Base-by-base conservation (phyloP, 306 rosid genomes). In the Rosa chinensis region DNA sequence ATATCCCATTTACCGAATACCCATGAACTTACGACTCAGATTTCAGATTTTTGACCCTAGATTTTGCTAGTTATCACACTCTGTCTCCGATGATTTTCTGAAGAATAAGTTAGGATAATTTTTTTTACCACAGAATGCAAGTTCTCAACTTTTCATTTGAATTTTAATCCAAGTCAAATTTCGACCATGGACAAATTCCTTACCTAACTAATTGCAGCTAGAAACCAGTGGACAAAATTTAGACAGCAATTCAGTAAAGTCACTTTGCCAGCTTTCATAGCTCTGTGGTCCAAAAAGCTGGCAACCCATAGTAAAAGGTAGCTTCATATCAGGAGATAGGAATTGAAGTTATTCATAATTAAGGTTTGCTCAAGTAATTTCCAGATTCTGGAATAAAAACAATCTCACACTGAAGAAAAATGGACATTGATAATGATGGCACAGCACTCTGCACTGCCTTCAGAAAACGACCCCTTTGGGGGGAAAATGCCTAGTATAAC, bases 261-360 rank as follows among this genome's bases (percentile, higher is more conserved):
- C 32, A 55, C 7, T 74, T 67, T 43, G 49, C 42, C 20, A 75
- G 47, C 14, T 47, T 44, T 58, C 47, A 17, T 16, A 47, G 56
- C 48, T 66, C 45, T 14, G 77, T 47, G 72, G 69, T 68, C 79
- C 79, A n/a, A 62, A 55, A 48, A 39, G 53, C 35, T 16, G 40
- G 73, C 69, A 21, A 23, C 70, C 61, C 10, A 28, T 10, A 28
- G 48, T 12, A 61, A 45, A 44, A 47, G 61, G 58, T 14, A 56
- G 48, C 25, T 13, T 37, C 45, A n/a, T 49, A 35, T 6, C 44
- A 47, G n/a, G 35, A 68, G 25, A 32, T 20, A 76, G 62, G 35
- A 45, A 28, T 28, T 63, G 28, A 73, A 71, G 32, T 49, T 40
- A 70, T 72, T 35, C 20, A 43, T 0, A 44, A 21, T 17, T 39